A percentile compares a stretch with the other conserved stretches of the same genome.
These are phyloP conservation scores for Malania oleifera DNA, from an alignment of 164 flowering plant species.

Conservation along the genomic window DNA sequence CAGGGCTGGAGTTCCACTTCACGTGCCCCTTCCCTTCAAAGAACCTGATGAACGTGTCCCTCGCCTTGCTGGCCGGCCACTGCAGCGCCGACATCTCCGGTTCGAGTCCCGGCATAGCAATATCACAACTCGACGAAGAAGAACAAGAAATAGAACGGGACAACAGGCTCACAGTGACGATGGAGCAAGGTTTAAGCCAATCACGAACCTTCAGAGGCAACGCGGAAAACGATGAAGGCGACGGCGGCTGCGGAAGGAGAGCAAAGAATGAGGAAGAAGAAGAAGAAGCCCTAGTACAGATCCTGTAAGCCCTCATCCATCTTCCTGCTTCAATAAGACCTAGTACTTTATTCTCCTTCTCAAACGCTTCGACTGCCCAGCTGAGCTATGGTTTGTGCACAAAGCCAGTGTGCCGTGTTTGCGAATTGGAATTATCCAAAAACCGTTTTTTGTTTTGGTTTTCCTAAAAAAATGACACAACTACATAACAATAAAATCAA, in stretches of 20 bases:
- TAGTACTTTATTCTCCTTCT: too few relatives aligned
- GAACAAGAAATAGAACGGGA: neutral
- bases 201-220: neutral
- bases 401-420: too few relatives aligned
- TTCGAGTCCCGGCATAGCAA: conserved; percentile 26
- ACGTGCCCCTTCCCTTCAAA: conserved; percentile 64
- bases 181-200: neutral
- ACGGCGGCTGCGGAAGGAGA: neutral
- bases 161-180: neutral
- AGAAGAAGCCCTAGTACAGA: neutral
- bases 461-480: too few relatives aligned
- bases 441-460: too few relatives aligned
- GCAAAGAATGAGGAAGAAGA: neutral
- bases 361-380: too few relatives aligned
- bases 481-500: too few relatives aligned
- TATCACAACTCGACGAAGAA: neutral
- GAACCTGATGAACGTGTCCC: conserved; percentile 75
- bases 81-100: conserved; percentile 18
- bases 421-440: too few relatives aligned
- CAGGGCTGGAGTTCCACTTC: conserved; percentile 82
- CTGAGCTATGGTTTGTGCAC: too few relatives aligned
- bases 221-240: neutral
- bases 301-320: too few relatives aligned
- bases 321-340: too few relatives aligned
- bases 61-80: conserved; percentile 74